Conservation (phyloP, 805 yeast species). For the Yarrowia sp. region DNA sequence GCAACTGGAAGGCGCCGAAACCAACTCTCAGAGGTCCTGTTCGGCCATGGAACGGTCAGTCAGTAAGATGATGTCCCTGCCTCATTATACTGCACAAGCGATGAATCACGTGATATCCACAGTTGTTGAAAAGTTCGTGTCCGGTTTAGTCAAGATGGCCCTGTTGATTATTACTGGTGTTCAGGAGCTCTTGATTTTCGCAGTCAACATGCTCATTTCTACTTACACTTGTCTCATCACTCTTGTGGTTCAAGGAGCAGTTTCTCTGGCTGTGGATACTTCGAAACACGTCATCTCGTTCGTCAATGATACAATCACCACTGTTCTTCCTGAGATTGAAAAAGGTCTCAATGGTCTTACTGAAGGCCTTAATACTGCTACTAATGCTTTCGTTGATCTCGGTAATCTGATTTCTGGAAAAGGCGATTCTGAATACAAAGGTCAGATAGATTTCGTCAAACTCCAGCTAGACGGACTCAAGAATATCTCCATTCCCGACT, state of each 20-base stretch:
- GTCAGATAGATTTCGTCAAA: conserved; percentile 51
- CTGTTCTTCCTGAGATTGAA: conserved; percentile 60
- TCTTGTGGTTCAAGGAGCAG: conserved; percentile 70
- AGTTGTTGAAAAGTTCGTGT: conserved; percentile 49
- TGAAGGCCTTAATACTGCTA: conserved; percentile 53
- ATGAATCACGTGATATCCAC: conserved; percentile 53
- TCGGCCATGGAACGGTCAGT: conserved; percentile 32
- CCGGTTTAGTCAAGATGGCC: conserved; percentile 47
- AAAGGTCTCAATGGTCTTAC: conserved; percentile 64
- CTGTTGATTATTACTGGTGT: conserved; percentile 53
- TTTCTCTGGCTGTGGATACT: conserved; percentile 68
- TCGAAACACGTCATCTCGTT: conserved; percentile 59
- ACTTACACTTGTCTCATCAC: conserved; percentile 82
- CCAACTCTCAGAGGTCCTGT: conserved; percentile 49
- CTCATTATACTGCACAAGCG: conserved; percentile 44
- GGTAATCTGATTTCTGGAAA: conserved; percentile 52
- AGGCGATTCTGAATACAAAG: conserved; percentile 35
- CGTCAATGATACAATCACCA: conserved; percentile 60
- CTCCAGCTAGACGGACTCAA: conserved; percentile 56
- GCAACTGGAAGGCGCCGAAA: conserved; percentile 45
- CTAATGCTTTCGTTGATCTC: conserved; percentile 52
- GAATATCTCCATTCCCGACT: conserved; percentile 61
- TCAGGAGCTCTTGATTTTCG: conserved; percentile 59
- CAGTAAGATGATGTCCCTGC: neutral
- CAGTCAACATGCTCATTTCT: conserved; percentile 72